Evolutionary conservation across 2,329 filamentous ascomycete genomes (phyloP), one percentile per base, ranked within the genome.

Genomic region (Exophiala aquamarina): DNA sequence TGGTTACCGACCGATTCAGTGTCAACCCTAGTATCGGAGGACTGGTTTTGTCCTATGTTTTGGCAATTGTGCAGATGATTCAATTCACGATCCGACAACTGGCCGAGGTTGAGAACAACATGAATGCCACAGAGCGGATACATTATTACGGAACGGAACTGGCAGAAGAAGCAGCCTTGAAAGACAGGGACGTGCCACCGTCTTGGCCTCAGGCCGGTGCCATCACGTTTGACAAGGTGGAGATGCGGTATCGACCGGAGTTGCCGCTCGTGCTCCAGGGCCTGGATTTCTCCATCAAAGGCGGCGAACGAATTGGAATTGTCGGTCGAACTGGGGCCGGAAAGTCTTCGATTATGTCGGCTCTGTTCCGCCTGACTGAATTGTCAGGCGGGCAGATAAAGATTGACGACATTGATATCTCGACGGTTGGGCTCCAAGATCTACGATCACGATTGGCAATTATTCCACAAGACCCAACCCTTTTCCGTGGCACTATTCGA

Each of bases 81-180:
- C 92, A 96, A 64, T 96, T 96, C 67, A 92, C 89, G 1, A 89
- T 97, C 14, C 82, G 93, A 14, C 92, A 97, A 68, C 77, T 96
- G 6, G 92, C 92, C 19, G 92, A 96, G 67, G 89, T 97, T 7
- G 92, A 97, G 68, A 97, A 96, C 69, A 89, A 91, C 63, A 97
- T 97, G 92, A 97, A 96, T 66, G 85, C 91, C 0, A 93, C 94
- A 0, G 92, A 97, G 70, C 85, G 93, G 40, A 76, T 97, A 26
- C 83, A 90, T 64, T 89, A 95, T 71, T 97, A 97, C 65, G 91
- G 89, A 44, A 89, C 82, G 1, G 70, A 88, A 58, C 79, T 98
- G 3, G 90, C 95, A 54, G 86, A 95, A 63, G 93, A 97, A 67
- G 89, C 92, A 0, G 89, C 91, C 0, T 75, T 91, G 2, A 87